These are phyloP conservation scores for Phytophthora uliginosa DNA, from an alignment of 352 stramenopile species.

Conservation along the genomic window DNA sequence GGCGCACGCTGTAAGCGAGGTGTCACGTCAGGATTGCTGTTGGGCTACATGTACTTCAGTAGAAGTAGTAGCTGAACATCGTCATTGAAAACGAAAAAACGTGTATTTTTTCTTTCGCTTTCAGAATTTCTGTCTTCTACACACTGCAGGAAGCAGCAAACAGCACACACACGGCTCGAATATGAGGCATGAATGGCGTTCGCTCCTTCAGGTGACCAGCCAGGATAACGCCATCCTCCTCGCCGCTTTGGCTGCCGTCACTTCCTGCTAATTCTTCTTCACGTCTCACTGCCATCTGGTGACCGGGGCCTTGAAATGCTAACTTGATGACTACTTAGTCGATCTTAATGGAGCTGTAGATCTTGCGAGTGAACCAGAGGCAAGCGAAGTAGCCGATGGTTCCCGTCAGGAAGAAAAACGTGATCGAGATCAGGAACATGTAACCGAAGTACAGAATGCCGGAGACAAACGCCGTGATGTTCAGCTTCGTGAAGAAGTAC, in stretches of 20 bases:
- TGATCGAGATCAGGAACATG: conserved; percentile 98
- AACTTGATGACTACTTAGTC: conserved; percentile 70
- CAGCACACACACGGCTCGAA: conserved; percentile 18
- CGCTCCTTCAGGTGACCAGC: conserved; percentile 14
- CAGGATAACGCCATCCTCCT: conserved; percentile 6
- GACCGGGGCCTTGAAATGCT: conserved; percentile 28
- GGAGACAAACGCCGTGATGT: conserved; percentile 96
- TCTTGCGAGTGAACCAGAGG: conserved; percentile 99
- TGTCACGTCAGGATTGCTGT: neutral
- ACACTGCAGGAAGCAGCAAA: conserved; percentile 24
- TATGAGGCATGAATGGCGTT: conserved; percentile 7
- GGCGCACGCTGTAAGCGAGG: conserved; percentile 71
- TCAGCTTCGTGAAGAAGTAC: conserved; percentile 99
- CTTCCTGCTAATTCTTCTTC: conserved; percentile 23
- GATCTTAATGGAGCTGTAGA: conserved; percentile 97
- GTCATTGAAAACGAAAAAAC: conserved; percentile 35
- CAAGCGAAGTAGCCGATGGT: conserved; percentile 98
- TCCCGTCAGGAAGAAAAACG: conserved; percentile 98
- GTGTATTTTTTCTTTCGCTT: conserved; percentile 41
- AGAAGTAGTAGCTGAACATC: neutral
- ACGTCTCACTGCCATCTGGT: conserved; percentile 16
- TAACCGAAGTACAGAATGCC: conserved; percentile 99
- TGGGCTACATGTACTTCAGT: too few species aligned
- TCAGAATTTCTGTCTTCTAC: conserved; percentile 35
- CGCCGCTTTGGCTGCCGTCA: conserved; percentile 10